Evolutionary conservation across 2,329 filamentous ascomycete species (phyloP), one percentile per base, ranked within the genome.

Genomic region (Neofusicoccum cordaticola): DNA sequence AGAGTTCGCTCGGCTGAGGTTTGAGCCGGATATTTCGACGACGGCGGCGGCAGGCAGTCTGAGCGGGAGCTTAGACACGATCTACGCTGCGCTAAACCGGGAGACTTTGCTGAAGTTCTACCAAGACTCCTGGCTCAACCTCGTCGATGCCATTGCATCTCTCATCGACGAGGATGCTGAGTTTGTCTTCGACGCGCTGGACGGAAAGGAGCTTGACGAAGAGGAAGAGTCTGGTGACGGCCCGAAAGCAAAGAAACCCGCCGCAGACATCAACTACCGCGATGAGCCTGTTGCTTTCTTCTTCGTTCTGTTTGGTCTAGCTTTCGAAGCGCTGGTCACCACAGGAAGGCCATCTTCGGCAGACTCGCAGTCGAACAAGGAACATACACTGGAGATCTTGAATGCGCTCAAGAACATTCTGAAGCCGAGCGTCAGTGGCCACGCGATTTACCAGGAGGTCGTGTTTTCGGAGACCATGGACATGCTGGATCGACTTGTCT

Each of bases 231-330:
- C 72, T 7, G 63, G 31, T 3, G 57, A 50, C 27, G 48, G 27
- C 11, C 41, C 57, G 13, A 47, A 45, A n/a, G 56, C 37, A 45
- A 53, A 61, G 39, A 76, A 78, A 31, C 69, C 79, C 11, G 70
- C 75, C 15, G 72, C 76, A 1, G 91, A 94, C 69, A 98, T 99
- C 80, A 98, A 98, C 77, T 99, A 99, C 75, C 91, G 95, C 53
- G 94, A 98, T 73, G 95, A 99, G 75, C 95, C 95, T 0, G 92
- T 98, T 1, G 95, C 95, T 0, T 99, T 99, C 83, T 99, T 99
- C 82, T 99, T 99, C 72, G 94, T 99, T 13, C 85, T 99, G 0
- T 99, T 98, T 71, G 95, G 95, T 11, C 89, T 99, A 65, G 93
- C 94, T 0, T 98, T 99, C 70, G 96, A 99, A 78, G 94, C 96